These are phyloP conservation scores for Chloranthus sessilifolius DNA, from an alignment of 164 flowering plant genomes.

Conservation along the genomic window DNA sequence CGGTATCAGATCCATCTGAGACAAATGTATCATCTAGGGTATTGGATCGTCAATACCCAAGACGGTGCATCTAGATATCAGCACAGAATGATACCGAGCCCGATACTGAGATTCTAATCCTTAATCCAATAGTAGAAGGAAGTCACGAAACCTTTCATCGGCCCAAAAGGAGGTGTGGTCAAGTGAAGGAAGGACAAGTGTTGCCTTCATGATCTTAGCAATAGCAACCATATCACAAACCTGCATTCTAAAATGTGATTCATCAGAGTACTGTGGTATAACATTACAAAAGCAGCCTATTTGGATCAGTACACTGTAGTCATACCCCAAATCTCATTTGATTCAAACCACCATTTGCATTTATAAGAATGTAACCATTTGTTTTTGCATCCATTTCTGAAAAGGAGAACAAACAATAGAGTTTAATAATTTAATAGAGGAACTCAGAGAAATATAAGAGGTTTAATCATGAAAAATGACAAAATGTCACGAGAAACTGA, in stretches of 20 bases:
- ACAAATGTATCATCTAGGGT: too few species aligned
- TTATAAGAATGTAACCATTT: slow-evolving; percentile 79
- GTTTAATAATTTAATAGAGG: too few species aligned
- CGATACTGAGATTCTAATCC: too few species aligned
- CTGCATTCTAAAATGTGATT: slow-evolving; percentile 62
- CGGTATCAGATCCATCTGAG: too few species aligned
- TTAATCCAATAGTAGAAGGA: not conserved
- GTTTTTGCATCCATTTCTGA: slow-evolving; percentile 67
- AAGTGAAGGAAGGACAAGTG: slow-evolving; percentile 97
- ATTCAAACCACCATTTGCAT: slow-evolving; percentile 99
- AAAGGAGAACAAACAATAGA: slow-evolving; percentile 12
- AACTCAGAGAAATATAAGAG: too few species aligned
- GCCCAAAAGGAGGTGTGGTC: slow-evolving; percentile 99
- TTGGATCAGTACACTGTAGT: slow-evolving; percentile 24
- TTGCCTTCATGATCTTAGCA: slow-evolving; percentile 96
- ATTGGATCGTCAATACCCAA: too few species aligned
- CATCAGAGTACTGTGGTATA: slow-evolving; percentile 27
- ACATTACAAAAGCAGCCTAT: not conserved
- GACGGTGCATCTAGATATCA: too few species aligned
- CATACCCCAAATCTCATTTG: slow-evolving; percentile 99
- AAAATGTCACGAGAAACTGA: too few species aligned
- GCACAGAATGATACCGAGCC: too few species aligned
- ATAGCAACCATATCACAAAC: slow-evolving; percentile 99
- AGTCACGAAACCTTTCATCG: slow-evolving; percentile 62
- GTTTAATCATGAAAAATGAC: too few species aligned